These are phyloP conservation scores for Fusarium odoratissimum DNA, from an alignment of 2,329 filamentous ascomycete genomes.

Conservation along the genomic window DNA sequence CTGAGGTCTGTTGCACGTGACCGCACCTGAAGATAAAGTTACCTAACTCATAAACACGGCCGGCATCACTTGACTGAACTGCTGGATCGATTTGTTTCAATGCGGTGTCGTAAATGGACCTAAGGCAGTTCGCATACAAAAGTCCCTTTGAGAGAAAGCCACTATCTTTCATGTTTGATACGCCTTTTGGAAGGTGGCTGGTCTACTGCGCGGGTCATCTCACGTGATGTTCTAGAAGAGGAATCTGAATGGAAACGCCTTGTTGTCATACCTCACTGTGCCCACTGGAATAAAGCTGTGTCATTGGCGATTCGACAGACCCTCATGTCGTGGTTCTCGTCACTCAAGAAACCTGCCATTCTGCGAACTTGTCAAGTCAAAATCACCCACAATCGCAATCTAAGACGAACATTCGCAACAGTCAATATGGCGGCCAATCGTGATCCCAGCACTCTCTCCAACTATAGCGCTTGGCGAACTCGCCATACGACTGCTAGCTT, in stretches of 20 bases:
- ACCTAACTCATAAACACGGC: neutral
- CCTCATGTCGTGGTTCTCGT: constrained; percentile 46
- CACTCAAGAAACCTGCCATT: constrained; percentile 43
- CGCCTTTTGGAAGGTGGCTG: constrained; percentile 27
- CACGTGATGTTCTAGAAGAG: constrained; percentile 35
- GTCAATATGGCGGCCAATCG: constrained; percentile 56
- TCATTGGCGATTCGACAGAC: constrained; percentile 26
- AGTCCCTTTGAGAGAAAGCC: constrained; percentile 12
- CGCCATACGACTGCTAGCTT: constrained; percentile 85
- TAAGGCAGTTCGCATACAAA: constrained; percentile 3
- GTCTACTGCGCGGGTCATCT: neutral
- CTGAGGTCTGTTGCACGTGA: constrained; percentile 9
- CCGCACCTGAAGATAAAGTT: neutral
- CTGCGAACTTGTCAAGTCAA: constrained; percentile 41
- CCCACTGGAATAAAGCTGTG: constrained; percentile 18
- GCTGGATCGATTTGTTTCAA: constrained; percentile 14
- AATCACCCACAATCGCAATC: constrained; percentile 39
- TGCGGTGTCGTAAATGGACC: neutral
- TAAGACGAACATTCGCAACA: constrained; percentile 47
- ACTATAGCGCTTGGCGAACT: constrained; percentile 89
- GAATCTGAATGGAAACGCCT: constrained; percentile 17
- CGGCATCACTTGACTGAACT: neutral
- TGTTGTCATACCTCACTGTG: constrained; percentile 25
- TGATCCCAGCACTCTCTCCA: constrained; percentile 91
- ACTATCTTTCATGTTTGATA: constrained; percentile 18